Percentiles rank a stretch among this genome's conserved stretches.
Evolutionary conservation across 2,329 filamentous ascomycete species (phyloP).

Genomic region (Davidsoniella neocaledoniae): DNA sequence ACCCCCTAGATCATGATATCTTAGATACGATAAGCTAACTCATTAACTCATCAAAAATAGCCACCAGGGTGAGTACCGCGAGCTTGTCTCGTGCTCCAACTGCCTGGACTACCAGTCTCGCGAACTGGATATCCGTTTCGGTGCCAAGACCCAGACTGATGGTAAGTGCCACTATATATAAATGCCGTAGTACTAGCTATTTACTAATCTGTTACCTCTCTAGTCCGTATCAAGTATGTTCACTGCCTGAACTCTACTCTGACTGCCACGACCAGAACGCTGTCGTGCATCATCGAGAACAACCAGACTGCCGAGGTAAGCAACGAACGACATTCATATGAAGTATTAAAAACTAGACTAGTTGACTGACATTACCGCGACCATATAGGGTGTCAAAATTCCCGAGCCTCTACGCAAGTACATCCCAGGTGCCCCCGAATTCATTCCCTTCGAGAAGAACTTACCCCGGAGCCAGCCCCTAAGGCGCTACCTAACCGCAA

Average conservation of each 20-base stretch:
- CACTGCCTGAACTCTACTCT: conserved; percentile 84
- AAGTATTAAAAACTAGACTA: background rate
- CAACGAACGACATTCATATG: background rate
- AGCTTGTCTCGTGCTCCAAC: conserved; percentile 93
- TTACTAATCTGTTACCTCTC: background rate
- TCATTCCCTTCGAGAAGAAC: conserved; percentile 78
- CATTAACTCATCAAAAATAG: background rate
- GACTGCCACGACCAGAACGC: conserved; percentile 75
- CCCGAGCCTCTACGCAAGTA: conserved; percentile 78
- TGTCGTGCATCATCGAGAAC: conserved; percentile 93
- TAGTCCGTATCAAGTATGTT: conserved; percentile 66
- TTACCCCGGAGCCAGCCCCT: conserved; percentile 47
- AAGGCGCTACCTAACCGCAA: conserved; percentile 19
- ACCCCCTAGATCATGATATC: no score
- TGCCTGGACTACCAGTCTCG: conserved; percentile 96
- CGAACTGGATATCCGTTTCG: conserved; percentile 82
- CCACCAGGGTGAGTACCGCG: conserved; percentile 86
- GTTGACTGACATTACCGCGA: conserved; percentile 5
- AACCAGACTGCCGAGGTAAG: conserved; percentile 72
- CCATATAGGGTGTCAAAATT: conserved; percentile 54
- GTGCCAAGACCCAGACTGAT: conserved; percentile 71
- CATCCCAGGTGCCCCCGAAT: conserved; percentile 75
- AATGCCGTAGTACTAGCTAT: background rate
- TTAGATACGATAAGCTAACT: no score
- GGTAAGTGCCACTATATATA: conserved; percentile 23